Conservation (phyloP, 176 grass and related monocot species). For the barley (Hordeum vulgare) region DNA sequence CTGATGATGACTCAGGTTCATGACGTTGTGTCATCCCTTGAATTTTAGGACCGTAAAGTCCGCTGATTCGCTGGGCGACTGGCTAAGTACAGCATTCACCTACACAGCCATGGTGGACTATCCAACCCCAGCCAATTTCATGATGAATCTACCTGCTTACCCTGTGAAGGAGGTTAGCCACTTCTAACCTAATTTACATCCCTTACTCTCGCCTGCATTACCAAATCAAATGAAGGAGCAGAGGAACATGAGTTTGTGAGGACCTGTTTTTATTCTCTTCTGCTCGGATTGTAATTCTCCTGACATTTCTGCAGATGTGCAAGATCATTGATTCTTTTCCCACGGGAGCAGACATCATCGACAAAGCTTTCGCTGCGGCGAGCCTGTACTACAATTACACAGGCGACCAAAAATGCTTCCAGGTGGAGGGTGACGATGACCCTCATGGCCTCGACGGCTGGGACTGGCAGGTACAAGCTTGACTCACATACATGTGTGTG, state of each 20-base stretch:
- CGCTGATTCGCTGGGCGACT: conserved; percentile 38
- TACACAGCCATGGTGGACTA: conserved; percentile 92
- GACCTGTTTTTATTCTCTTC: background rate
- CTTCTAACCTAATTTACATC: background rate
- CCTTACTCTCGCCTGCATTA: background rate
- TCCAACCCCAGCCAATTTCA: conserved; percentile 67
- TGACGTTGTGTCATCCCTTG: background rate
- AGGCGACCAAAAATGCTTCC: conserved; percentile 55
- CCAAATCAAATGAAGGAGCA: background rate
- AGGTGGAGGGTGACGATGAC: conserved; percentile 53
- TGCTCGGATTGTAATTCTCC: background rate
- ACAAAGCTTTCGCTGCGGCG: conserved; percentile 69
- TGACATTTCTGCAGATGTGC: conserved; percentile 61
- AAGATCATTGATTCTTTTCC: conserved; percentile 67
- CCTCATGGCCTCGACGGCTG: conserved; percentile 85
- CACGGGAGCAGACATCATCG: conserved; percentile 25
- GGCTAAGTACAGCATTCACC: conserved; percentile 57
- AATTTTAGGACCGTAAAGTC: conserved; percentile 47
- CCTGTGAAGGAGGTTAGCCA: conserved; percentile 65
- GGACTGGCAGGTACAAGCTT: conserved; percentile 79
- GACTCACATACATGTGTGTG: background rate
- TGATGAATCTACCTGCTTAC: conserved; percentile 73
- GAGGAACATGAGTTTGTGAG: background rate
- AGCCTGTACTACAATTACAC: conserved; percentile 86
- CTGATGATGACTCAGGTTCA: background rate